A percentile compares a stretch with the other conserved stretches of the same genome.
Evolutionary conservation across 257 asterid species (phyloP).

Genomic region (Solanum piurae): DNA sequence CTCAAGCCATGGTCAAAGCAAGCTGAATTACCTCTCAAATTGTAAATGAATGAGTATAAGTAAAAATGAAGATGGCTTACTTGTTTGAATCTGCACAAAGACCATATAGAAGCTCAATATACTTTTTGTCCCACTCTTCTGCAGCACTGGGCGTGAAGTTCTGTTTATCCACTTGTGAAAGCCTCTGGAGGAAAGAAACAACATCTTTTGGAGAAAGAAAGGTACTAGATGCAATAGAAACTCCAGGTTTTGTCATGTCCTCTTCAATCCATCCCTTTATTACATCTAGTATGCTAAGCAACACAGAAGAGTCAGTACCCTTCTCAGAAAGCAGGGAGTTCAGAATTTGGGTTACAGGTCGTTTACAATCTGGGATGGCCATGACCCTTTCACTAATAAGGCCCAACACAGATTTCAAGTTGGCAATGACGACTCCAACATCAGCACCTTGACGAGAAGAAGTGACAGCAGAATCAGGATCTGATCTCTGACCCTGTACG

Average conservation of each 20-base stretch:
- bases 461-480: conserved; percentile 84
- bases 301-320: conserved; percentile 89
- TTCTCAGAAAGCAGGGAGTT: conserved; percentile 83
- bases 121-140: conserved; percentile 93
- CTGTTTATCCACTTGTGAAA: conserved; percentile 92
- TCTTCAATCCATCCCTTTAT: conserved; percentile 86
- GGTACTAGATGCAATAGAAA: conserved; percentile 47
- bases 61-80: conserved; percentile 23
- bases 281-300: conserved; percentile 80
- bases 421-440: conserved; percentile 71
- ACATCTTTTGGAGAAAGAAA: conserved; percentile 79
- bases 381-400: conserved; percentile 82
- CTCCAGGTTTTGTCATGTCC: conserved; percentile 75
- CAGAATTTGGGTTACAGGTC: conserved; percentile 72
- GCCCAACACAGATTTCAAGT: conserved; percentile 73
- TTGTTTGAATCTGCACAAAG: conserved; percentile 90
- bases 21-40: neutral
- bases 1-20: neutral
- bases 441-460: conserved; percentile 98
- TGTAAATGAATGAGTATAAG: conserved; percentile 2
- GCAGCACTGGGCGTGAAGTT: conserved; percentile 46
- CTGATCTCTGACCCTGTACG: conserved; percentile 80
- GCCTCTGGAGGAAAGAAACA: conserved; percentile 89
- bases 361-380: conserved; percentile 87
- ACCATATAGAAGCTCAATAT: conserved; percentile 85